A percentile compares a stretch with the other conserved stretches of the same genome.
Conservation (phyloP, 768 basidiomycete species). For the Lactifluus volemus region DNA sequence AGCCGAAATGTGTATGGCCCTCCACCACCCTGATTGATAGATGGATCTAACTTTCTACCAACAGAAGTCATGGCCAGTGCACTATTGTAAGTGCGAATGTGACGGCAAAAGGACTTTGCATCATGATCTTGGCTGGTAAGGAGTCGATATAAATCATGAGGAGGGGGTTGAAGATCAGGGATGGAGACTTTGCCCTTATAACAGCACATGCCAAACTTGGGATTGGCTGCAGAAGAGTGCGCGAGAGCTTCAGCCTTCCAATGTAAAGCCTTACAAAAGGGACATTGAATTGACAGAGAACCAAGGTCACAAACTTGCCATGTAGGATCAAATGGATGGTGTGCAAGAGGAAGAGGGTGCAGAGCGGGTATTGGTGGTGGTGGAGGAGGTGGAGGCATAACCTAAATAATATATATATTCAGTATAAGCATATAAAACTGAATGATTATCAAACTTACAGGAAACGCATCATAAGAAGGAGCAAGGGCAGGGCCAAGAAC, state of each 20-base stretch:
- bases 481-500: no score
- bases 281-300: not conserved
- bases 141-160: not conserved
- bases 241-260: not conserved
- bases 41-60: slow-evolving; percentile 47
- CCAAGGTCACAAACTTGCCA: not conserved
- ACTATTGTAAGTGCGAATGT: slow-evolving; percentile 33
- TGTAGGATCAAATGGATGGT: not conserved
- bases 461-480: no score
- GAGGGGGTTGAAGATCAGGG: not conserved
- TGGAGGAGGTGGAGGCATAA: no score
- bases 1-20: not conserved
- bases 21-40: not conserved
- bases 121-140: slow-evolving; percentile 19
- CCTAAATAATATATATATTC: not conserved
- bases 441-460: no score
- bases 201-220: slow-evolving; percentile 1
- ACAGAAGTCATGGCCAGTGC: slow-evolving; percentile 30
- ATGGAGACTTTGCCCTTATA: not conserved
- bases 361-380: no score
- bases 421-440: no score
- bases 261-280: not conserved
- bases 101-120: slow-evolving; percentile 30
- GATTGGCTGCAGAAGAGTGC: not conserved
- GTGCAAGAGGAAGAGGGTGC: not conserved